Conservation (phyloP, 2,329 filamentous ascomycete species). For the Fusarium haematococcum region DNA sequence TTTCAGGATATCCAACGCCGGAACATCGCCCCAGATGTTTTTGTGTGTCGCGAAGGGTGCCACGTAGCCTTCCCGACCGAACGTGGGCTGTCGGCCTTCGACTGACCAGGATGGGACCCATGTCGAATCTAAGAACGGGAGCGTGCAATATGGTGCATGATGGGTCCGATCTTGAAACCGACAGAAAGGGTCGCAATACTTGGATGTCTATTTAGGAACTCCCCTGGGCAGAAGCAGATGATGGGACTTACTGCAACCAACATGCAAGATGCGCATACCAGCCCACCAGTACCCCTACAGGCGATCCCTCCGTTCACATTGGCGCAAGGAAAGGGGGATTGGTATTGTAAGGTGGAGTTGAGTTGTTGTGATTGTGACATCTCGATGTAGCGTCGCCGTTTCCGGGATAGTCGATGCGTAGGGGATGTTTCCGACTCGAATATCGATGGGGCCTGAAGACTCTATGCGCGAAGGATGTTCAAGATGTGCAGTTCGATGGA, state of each 20-base stretch:
- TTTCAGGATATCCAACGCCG: constrained; percentile 19
- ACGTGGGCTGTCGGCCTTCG: background rate
- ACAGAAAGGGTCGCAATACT: constrained; percentile 22
- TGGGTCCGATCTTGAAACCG: background rate
- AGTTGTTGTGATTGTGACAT: background rate
- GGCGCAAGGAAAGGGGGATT: background rate
- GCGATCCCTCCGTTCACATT: background rate
- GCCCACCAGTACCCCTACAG: background rate
- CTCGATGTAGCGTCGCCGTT: background rate
- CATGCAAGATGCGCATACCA: background rate
- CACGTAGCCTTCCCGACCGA: background rate
- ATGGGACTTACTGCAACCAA: background rate
- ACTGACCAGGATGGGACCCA: constrained; percentile 7
- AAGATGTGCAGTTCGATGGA: background rate
- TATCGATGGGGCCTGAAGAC: background rate
- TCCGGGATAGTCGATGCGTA: background rate
- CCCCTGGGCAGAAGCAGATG: background rate
- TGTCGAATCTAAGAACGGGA: background rate
- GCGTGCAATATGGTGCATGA: background rate
- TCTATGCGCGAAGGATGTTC: background rate
- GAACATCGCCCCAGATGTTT: constrained; percentile 12
- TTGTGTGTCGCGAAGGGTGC: background rate
- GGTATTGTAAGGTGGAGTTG: background rate
- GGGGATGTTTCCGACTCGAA: background rate
- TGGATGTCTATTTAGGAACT: background rate